These are phyloP conservation scores for Heliocybe sulcata DNA, from an alignment of 1,284 basidiomycete genomes.

Conservation along the genomic window DNA sequence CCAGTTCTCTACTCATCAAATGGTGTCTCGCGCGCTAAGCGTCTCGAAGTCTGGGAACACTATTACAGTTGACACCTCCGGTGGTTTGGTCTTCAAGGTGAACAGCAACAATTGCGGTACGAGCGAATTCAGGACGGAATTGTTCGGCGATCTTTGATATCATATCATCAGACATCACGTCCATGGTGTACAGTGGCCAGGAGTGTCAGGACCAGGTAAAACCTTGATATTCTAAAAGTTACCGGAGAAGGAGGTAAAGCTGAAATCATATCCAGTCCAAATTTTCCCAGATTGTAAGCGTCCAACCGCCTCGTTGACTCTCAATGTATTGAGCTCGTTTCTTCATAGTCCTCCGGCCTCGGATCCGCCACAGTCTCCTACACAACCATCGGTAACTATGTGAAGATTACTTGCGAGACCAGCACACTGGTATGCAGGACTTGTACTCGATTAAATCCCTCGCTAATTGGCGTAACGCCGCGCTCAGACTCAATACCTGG, in stretches of 20 bases:
- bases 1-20: not conserved
- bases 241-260: not conserved
- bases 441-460: too few species aligned
- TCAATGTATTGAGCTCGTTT: not conserved
- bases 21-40: not conserved
- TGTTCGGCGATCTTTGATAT: not conserved
- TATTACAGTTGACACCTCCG: not conserved
- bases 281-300: not conserved
- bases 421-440: constrained; percentile 32
- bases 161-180: not conserved
- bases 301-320: not conserved
- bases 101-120: not conserved
- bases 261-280: not conserved
- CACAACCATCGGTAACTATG: constrained; percentile 29
- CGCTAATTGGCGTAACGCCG: too few species aligned
- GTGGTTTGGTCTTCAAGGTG: not conserved
- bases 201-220: not conserved
- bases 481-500: not conserved
- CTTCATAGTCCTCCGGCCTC: constrained; percentile 34
- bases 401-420: constrained; percentile 30
- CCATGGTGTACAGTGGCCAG: not conserved
- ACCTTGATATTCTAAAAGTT: not conserved
- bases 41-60: not conserved
- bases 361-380: constrained; percentile 36
- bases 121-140: not conserved